Conservation (phyloP, 495 filamentous ascomycete species). For the Hypoxylon intermedium region DNA sequence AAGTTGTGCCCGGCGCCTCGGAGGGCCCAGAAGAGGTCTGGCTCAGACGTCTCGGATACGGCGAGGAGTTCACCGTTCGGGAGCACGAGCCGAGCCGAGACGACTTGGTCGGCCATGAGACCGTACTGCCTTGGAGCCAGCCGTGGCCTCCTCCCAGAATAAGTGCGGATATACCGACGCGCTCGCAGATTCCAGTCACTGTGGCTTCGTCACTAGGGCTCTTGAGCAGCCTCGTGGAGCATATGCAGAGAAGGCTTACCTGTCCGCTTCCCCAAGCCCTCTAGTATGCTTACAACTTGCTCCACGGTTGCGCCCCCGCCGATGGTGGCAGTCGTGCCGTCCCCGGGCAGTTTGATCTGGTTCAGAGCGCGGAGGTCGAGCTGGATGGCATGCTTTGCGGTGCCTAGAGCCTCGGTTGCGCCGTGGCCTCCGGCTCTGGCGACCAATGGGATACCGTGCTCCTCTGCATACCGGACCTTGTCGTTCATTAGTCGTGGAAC, state of each 20-base stretch:
- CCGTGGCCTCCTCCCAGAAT: conserved; percentile 62
- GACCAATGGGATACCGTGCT: conserved; percentile 18
- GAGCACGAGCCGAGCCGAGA: conserved; percentile 56
- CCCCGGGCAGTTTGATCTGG: conserved; percentile 37
- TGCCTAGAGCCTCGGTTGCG: conserved; percentile 5
- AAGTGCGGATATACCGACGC: conserved; percentile 53
- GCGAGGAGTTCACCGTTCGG: conserved; percentile 51
- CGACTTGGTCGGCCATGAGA: conserved; percentile 57
- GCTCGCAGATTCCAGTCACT: conserved; percentile 56
- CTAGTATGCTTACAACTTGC: conserved; percentile 21
- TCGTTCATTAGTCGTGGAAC: conserved; percentile 28
- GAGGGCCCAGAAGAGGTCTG: conserved; percentile 60
- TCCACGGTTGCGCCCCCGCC: conserved; percentile 52
- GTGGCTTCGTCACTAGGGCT: background rate
- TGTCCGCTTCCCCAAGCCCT: conserved; percentile 24
- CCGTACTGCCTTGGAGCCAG: conserved; percentile 58
- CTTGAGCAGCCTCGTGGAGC: background rate
- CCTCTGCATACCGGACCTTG: conserved; percentile 43
- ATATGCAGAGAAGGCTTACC: conserved; percentile 19
- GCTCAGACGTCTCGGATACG: conserved; percentile 41
- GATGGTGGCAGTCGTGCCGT: conserved; percentile 54
- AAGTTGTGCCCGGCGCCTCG: conserved; percentile 64
- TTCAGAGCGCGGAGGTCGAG: conserved; percentile 40
- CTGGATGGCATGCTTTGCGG: conserved; percentile 34
- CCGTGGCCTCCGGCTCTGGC: conserved; percentile 26